Evolutionary conservation across 768 basidiomycete genomes (phyloP).

Genomic region (Naematelia encephala): DNA sequence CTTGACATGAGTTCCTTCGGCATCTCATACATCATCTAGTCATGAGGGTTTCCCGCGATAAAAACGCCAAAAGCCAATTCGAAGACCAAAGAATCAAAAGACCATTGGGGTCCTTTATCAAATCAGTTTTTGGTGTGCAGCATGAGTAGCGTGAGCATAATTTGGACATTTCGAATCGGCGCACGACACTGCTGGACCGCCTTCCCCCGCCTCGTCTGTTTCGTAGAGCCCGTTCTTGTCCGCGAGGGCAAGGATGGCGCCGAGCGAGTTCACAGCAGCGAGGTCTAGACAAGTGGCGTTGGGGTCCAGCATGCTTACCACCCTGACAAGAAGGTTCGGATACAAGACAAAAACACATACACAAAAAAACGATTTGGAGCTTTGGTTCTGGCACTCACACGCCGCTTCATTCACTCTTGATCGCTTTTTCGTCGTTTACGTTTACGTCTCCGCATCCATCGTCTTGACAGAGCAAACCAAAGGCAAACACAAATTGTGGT

Average conservation of each 20-base stretch:
- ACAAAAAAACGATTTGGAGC: background rate
- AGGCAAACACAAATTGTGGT: background rate
- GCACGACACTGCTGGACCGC: constrained; percentile 8
- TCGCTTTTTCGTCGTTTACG: background rate
- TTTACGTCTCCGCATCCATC: background rate
- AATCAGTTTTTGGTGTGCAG: background rate
- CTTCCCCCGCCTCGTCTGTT: constrained; percentile 7
- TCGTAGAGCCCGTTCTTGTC: constrained; percentile 2
- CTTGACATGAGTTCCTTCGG: too few relatives aligned
- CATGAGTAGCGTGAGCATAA: constrained; percentile 1
- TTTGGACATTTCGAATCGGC: background rate
- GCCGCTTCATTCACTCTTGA: background rate
- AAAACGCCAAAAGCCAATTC: background rate
- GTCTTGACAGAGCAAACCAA: background rate
- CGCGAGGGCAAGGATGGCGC: background rate
- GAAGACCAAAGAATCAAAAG: background rate
- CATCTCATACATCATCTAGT: too few relatives aligned
- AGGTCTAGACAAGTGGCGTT: constrained; percentile 12
- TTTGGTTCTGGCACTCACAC: background rate
- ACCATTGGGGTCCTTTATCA: background rate
- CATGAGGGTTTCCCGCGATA: background rate
- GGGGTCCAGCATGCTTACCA: constrained; percentile 7
- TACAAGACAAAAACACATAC: background rate
- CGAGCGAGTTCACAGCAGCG: constrained; percentile 7
- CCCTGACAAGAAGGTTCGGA: background rate